A percentile compares a stretch with the other conserved stretches of the same genome.
phyloP scores from a whole-genome alignment of 73 alveolate species.

The Stentor roeselii region DNA sequence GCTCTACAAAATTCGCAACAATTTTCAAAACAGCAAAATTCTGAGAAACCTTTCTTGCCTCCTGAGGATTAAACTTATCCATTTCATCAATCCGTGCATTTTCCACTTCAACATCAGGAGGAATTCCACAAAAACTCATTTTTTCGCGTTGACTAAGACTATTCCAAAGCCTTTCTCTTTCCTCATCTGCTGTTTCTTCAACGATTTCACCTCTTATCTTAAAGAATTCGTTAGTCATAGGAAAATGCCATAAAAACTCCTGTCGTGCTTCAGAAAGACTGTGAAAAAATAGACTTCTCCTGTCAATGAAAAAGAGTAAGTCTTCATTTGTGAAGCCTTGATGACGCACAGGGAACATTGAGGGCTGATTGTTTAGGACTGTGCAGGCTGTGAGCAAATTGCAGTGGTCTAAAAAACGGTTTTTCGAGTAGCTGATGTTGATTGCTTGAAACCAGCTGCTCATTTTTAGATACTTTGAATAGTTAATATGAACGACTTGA shows the following conservation, averaged over 20 bases:
- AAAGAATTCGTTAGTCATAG: neutral
- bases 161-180: neutral
- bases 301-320: too few species aligned
- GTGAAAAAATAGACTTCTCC: too few species aligned
- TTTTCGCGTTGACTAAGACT: neutral
- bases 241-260: slow-evolving; percentile 1
- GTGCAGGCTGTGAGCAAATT: too few species aligned
- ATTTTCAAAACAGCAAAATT: neutral
- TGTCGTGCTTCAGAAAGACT: too few species aligned
- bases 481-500: too few species aligned
- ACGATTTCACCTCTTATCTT: neutral
- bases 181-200: neutral
- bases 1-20: neutral
- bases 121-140: neutral
- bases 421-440: too few species aligned
- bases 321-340: too few species aligned
- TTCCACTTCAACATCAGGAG: neutral
- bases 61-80: neutral
- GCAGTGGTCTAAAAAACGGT: too few species aligned
- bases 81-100: neutral
- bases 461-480: too few species aligned
- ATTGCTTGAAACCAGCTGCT: too few species aligned
- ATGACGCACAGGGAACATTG: too few species aligned
- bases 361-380: too few species aligned
- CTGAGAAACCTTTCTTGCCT: neutral